A percentile compares a stretch with the other conserved stretches of the same genome.
Conservation (phyloP, 2,329 filamentous ascomycete genomes). For the Teratosphaeria destructans region DNA sequence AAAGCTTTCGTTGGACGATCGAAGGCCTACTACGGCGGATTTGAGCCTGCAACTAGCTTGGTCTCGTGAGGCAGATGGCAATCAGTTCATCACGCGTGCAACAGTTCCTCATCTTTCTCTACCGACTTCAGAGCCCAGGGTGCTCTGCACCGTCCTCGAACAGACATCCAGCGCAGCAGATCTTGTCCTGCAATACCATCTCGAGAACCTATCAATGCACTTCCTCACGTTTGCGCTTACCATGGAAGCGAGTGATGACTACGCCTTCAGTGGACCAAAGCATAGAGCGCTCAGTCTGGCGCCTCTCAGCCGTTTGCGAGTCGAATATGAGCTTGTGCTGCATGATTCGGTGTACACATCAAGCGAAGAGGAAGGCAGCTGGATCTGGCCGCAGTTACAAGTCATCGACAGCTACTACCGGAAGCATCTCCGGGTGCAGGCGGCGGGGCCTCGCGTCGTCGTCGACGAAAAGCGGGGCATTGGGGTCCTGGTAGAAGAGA, state of each 20-base stretch:
- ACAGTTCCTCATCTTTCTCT: slow-evolving; percentile 71
- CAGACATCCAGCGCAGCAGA: neutral
- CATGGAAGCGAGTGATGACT: slow-evolving; percentile 88
- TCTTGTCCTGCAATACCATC: slow-evolving; percentile 50
- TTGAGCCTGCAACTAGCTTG: slow-evolving; percentile 67
- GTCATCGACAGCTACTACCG: slow-evolving; percentile 90
- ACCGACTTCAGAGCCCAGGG: slow-evolving; percentile 75
- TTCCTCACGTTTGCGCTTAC: slow-evolving; percentile 85
- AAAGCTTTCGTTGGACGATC: slow-evolving; percentile 72
- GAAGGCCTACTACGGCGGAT: slow-evolving; percentile 63
- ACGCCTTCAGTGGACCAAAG: slow-evolving; percentile 87
- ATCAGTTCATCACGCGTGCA: slow-evolving; percentile 51
- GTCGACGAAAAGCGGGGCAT: slow-evolving; percentile 43
- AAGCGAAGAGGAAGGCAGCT: slow-evolving; percentile 6
- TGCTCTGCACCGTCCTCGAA: slow-evolving; percentile 46
- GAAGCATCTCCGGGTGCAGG: slow-evolving; percentile 71
- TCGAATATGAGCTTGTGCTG: slow-evolving; percentile 67
- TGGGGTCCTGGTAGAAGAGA: slow-evolving; percentile 24
- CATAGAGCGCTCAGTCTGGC: slow-evolving; percentile 68
- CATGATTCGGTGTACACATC: slow-evolving; percentile 26
- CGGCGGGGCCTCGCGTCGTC: slow-evolving; percentile 64
- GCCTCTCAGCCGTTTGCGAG: slow-evolving; percentile 63
- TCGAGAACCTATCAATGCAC: slow-evolving; percentile 91
- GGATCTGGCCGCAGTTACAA: slow-evolving; percentile 57
- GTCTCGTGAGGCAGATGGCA: slow-evolving; percentile 44